Evolutionary conservation across 306 rosid genomes (phyloP), one percentile per base, ranked within the genome.

Genomic region (Sphenostylis stenocarpa): DNA sequence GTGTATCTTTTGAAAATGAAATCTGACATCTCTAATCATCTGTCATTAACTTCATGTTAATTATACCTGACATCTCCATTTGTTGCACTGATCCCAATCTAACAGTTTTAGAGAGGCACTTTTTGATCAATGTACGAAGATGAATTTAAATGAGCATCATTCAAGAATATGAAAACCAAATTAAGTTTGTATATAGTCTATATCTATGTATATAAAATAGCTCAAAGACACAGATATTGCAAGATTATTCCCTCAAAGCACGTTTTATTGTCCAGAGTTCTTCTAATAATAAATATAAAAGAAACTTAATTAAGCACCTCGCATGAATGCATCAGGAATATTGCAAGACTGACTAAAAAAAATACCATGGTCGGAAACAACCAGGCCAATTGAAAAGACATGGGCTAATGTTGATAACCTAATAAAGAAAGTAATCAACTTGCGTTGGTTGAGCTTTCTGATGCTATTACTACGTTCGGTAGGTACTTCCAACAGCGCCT

Each of bases 401-500:
- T 17, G 72, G 26, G 72, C 71, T 68, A 33, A 51, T 55, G 58
- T 67, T 47, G 47, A 74, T 53, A 34, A 70, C 75, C 71, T 33
- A 65, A 43, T 47, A 52, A 61, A 55, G 75, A 3, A n/a, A n/a
- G n/a, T n/a, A n/a, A n/a, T 15, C 66, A 60, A 71, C 13, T 67
- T 34, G 70, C 67, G n/a, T n/a, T n/a, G n/a, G n/a, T n/a, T n/a
- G 80, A 74, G 82, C 72, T 72, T 78, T 80, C 90, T 12, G 61
- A 45, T 29, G 85, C 67, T 53, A 74, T 88, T n/a, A 85, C 55
- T 58, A 79, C 61, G 78, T 77, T 78, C 55, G 88, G 81, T 63
- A 92, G 86, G 86, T 92, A 92, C 81, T 80, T 91, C 98, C 98
- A 95, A 81, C 97, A 89, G 29, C 97, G 97, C 86, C 92, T 95